Evolutionary conservation across 805 yeast genomes (phyloP), one percentile per base, ranked within the genome.

Genomic region (Barnettozyma sucrosica): DNA sequence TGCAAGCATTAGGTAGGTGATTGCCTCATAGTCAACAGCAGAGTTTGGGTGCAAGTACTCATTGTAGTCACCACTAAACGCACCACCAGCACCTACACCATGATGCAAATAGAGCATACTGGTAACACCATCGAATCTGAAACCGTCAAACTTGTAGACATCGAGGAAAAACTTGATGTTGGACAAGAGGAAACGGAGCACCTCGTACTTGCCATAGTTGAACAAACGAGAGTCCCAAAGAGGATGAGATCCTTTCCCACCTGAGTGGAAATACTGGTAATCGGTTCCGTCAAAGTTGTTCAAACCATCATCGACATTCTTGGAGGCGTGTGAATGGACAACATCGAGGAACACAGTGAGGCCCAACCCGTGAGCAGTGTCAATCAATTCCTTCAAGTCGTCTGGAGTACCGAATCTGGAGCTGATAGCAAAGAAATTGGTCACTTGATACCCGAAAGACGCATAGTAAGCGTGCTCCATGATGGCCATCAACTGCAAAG

Each of bases 401-500:
- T 93, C 98, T 2, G 99, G 98, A 0, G 97, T 80, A 25, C 99
- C 99, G 58, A 74, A 93, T 53, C 99, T 76, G 7, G 97, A 90
- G 45, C 93, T 82, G 21, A 78, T 74, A 2, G 98, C 97, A 64
- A 86, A 92, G 64, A 92, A 93, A 50, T 84, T 86, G 20, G 98
- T 90, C 24, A 92, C 82, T 66, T 92, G 99, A 65, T 92, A 92
- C n/a, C 99, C 99, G 64, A 92, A 92, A 2, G 96, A 88, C 1
- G 97, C 99, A 65, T 92, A 92, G 64, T 92, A 92, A 2, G 99
- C 98, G 65, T 92, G 99, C 67, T 92, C 99, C 99, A 92, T 92
- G 39, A 92, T 77, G 0, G 99, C 97, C 99, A 92, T 92, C 61
- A 92, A 74, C 68, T 92, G 99, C 57, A 92, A 85, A 5, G 96